A percentile compares a stretch with the other conserved stretches of the same genome.
phyloP scores from a whole-genome alignment of 495 filamentous ascomycete genomes.

The Thermothielavioides terrestris region DNA sequence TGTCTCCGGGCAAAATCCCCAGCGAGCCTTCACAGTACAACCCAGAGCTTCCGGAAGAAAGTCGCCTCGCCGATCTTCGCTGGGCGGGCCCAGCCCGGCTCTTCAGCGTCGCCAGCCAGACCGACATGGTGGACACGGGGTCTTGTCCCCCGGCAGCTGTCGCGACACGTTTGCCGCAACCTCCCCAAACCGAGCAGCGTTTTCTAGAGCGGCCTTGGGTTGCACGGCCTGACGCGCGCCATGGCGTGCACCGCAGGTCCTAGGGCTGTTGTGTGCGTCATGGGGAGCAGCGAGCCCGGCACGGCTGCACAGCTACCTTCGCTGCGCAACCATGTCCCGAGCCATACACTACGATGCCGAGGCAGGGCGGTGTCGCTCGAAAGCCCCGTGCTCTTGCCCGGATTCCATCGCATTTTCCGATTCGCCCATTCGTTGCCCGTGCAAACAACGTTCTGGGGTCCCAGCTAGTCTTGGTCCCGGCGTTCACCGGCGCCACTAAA shows the following conservation, averaged over 20 bases:
- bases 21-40: slow-evolving; percentile 7
- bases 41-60: not conserved
- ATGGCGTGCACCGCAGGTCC: slow-evolving; percentile 1
- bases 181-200: too few species aligned
- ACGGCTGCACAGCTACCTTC: not conserved
- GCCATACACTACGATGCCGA: not conserved
- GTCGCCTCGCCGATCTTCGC: slow-evolving; percentile 11
- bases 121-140: not conserved
- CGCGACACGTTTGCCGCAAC: too few species aligned
- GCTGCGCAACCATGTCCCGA: not conserved
- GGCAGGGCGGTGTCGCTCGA: not conserved
- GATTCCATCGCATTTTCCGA: slow-evolving; percentile 3
- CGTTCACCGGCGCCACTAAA: not conserved
- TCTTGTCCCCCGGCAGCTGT: slow-evolving; percentile 2
- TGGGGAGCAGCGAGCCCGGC: too few species aligned
- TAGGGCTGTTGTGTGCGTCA: too few species aligned
- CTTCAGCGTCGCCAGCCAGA: too few species aligned
- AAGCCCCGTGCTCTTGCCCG: not conserved
- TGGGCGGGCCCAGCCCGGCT: slow-evolving; percentile 15
- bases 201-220: too few species aligned
- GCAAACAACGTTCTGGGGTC: not conserved
- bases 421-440: not conserved
- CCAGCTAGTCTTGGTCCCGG: slow-evolving; percentile 4
- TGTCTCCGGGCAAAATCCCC: not conserved
- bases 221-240: too few species aligned